Evolutionary conservation across 2,329 filamentous ascomycete species (phyloP).

Genomic region (Sporothrix brunneoviolacea): DNA sequence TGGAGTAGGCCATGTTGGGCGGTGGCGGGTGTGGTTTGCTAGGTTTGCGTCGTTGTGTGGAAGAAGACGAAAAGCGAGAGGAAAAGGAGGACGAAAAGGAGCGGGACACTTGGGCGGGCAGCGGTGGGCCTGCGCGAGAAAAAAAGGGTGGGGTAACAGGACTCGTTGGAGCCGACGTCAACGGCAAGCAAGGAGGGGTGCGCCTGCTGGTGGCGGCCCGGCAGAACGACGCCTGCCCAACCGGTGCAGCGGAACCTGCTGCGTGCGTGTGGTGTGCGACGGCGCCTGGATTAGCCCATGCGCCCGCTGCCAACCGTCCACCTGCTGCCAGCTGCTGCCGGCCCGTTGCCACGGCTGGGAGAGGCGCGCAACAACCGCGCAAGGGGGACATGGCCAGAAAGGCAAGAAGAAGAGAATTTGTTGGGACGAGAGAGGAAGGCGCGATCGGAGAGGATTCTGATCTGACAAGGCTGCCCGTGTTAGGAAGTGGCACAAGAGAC

Average conservation of each 20-base stretch:
- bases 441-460: too few relatives aligned
- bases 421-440: background rate
- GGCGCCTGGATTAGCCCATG: background rate
- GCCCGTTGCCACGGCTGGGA: background rate
- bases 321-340: slow-evolving; percentile 5
- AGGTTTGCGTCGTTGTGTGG: too few relatives aligned
- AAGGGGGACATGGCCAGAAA: background rate
- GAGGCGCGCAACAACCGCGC: too few relatives aligned
- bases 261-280: background rate
- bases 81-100: background rate
- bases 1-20: slow-evolving; percentile 57
- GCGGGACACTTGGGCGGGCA: background rate
- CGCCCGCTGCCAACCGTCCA: background rate
- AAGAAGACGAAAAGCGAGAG: background rate
- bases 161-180: too few relatives aligned
- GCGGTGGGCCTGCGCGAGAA: slow-evolving; percentile 7
- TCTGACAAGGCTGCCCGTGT: too few relatives aligned
- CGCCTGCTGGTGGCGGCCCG: background rate
- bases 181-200: too few relatives aligned
- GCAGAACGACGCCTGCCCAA: too few relatives aligned
- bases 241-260: too few relatives aligned
- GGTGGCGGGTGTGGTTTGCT: slow-evolving; percentile 11
- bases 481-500: too few relatives aligned
- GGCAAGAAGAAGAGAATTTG: background rate
- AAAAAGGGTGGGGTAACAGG: slow-evolving; percentile 14